Percentiles rank a stretch among this genome's conserved stretches.
Conservation (phyloP, 1,139 yeast genomes). For the Eremothecium gossypii region DNA sequence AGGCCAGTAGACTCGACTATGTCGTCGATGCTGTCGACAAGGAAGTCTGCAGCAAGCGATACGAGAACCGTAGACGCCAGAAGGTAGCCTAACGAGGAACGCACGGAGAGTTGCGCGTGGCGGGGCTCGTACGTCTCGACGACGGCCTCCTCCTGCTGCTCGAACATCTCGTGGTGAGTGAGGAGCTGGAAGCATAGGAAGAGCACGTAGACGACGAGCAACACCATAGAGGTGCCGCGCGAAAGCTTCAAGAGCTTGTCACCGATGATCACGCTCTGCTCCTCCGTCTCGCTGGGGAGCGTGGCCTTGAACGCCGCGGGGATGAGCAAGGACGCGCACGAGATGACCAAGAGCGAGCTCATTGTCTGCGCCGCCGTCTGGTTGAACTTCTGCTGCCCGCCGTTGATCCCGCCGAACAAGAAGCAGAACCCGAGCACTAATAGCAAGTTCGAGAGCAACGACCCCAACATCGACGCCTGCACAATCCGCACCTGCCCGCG, state of each 20-base stretch:
- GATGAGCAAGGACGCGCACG: conserved; percentile 76
- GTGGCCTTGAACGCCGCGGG: conserved; percentile 96
- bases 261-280: conserved; percentile 29
- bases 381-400: conserved; percentile 81
- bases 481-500: conserved; percentile 88
- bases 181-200: conserved; percentile 80
- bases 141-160: conserved; percentile 34
- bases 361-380: conserved; percentile 97
- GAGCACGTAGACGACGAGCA: conserved; percentile 67
- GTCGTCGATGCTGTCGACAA: conserved; percentile 87
- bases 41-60: conserved; percentile 83
- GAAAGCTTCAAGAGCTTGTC: conserved; percentile 63
- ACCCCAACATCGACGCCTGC: conserved; percentile 94
- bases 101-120: conserved; percentile 10
- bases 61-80: conserved; percentile 67
- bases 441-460: conserved; percentile 75
- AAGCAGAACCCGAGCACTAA: conserved; percentile 94
- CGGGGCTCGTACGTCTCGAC: conserved; percentile 17
- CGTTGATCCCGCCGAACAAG: conserved; percentile 81
- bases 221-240: conserved; percentile 75
- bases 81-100: conserved; percentile 31
- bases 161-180: conserved; percentile 66
- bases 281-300: conserved; percentile 41
- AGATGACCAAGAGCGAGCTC: conserved; percentile 86
- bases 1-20: conserved; percentile 77